Evolutionary conservation across 345 rosid genomes (phyloP).

Genomic region (Sisymbrium irio): DNA sequence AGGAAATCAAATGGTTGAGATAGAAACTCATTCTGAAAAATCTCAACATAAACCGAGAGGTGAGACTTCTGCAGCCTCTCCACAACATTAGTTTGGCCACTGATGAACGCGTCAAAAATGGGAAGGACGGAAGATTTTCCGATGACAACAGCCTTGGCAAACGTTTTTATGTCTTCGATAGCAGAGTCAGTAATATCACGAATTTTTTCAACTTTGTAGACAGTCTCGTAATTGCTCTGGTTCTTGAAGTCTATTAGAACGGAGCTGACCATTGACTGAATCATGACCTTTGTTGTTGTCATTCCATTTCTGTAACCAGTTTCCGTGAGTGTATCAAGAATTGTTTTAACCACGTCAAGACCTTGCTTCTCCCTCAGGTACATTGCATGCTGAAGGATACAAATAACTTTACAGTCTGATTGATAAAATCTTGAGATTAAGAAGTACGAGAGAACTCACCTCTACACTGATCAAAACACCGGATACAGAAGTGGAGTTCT

Average conservation of each 20-base stretch:
- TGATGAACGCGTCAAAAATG: not conserved
- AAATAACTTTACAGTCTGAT: not conserved
- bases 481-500: slow-evolving; percentile 47
- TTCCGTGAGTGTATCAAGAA: slow-evolving; percentile 45
- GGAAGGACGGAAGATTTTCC: slow-evolving; percentile 51
- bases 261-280: slow-evolving; percentile 66
- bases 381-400: slow-evolving; percentile 48
- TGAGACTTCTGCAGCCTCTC: slow-evolving; percentile 37
- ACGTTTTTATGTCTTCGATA: slow-evolving; percentile 49
- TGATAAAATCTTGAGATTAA: not conserved
- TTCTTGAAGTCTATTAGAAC: slow-evolving; percentile 55
- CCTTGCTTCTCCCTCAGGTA: slow-evolving; percentile 56
- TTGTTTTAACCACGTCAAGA: slow-evolving; percentile 42
- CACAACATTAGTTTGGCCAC: slow-evolving; percentile 39
- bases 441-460: slow-evolving; percentile 45
- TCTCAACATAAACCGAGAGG: slow-evolving; percentile 58
- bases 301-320: slow-evolving; percentile 49
- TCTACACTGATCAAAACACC: slow-evolving; percentile 73
- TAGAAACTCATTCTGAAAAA: slow-evolving; percentile 65
- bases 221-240: slow-evolving; percentile 44
- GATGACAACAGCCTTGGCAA: slow-evolving; percentile 62
- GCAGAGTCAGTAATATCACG: slow-evolving; percentile 39
- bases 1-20: slow-evolving; percentile 80
- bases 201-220: slow-evolving; percentile 53
- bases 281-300: slow-evolving; percentile 46